Conservation (phyloP, 768 basidiomycete species). For the Lanmaoa pseudosensibilis region DNA sequence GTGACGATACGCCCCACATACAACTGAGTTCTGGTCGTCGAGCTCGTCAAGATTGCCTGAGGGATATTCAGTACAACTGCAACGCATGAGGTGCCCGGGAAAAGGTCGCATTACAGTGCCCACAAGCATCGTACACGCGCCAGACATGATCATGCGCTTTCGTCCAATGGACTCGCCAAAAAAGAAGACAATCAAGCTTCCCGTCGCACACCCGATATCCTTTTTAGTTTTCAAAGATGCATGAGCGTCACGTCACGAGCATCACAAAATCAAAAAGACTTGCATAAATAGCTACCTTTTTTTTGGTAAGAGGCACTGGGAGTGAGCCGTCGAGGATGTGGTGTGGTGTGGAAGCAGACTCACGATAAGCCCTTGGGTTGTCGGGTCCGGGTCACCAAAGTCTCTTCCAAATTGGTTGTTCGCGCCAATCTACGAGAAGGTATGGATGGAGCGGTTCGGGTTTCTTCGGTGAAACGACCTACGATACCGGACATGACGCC, state of each 20-base stretch:
- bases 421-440: background rate
- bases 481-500: background rate
- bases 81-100: background rate
- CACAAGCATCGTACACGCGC: background rate
- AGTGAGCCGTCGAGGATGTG: background rate
- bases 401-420: background rate
- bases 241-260: background rate
- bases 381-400: background rate
- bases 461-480: background rate
- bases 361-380: background rate
- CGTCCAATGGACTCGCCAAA: background rate
- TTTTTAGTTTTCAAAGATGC: background rate
- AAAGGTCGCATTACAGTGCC: background rate
- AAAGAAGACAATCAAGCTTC: background rate
- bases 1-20: background rate
- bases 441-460: background rate
- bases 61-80: background rate
- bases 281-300: background rate
- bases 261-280: background rate
- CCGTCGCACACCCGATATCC: background rate
- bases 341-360: background rate
- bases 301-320: background rate
- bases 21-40: background rate
- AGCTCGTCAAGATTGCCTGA: background rate
- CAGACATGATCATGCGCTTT: background rate